Evolutionary conservation across 1,284 basidiomycete genomes (phyloP), one percentile per base, ranked within the genome.

Genomic region (Xerocomus minutiporus): DNA sequence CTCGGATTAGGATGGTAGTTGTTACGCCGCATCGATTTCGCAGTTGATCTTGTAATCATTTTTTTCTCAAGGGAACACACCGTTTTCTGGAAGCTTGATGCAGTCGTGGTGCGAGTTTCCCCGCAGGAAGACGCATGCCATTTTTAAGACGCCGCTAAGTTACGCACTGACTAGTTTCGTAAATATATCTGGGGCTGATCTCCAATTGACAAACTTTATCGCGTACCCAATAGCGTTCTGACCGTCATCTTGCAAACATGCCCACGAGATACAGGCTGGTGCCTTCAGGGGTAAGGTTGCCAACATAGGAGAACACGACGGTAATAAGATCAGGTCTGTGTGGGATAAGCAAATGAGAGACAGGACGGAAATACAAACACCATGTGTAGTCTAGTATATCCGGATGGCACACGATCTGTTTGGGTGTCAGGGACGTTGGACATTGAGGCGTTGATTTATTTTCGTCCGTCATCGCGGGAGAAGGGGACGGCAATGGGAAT

Each of bases 181-280:
- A 50, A 43, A 56, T 50, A 53, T 44, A 50, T 20, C 20, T 20
- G 20, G 20, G 20, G 51, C 53, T 49, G 56, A 59, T 20, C 20
- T 58, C 55, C 45, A 54, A 59, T 57, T 49, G 55, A 57, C 60
- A 60, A 73, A 74, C 70, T 67, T 61, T 66, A 73, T 72, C 64
- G 64, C 52, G 58, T 58, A 63, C 51, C 43, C 20, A 45, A 43
- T 38, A 47, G 39, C 40, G 35, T 47, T 49, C 51, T 51, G 20
- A 42, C 23, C 31, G 23, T 73, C 71, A 87, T 61, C 83, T 87
- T 58, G 88, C 83, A 74, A 93, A 94, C 83, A 94, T 93, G 57
- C 89, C 88, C 57, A 94, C 88, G 53, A 94, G 77, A 67, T 93
- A 93, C 70, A 92, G 91, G 66, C 88, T 92, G 48, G 95, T 91